These are phyloP conservation scores for Rutstroemia sp. DNA, from an alignment of 2,329 filamentous ascomycete genomes.

Conservation along the genomic window DNA sequence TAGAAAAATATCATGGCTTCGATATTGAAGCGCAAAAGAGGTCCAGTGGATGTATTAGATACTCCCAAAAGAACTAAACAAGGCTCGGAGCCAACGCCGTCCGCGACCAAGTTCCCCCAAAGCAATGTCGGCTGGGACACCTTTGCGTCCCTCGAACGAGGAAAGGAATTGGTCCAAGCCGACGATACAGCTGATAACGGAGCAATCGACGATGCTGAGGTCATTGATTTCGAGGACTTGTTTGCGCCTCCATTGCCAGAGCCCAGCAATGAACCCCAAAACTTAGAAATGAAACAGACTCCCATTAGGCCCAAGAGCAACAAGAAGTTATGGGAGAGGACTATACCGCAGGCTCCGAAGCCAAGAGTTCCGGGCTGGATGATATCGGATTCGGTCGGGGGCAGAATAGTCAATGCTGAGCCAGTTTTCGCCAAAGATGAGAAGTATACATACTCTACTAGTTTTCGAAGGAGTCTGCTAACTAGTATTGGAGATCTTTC, in stretches of 20 bases:
- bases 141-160: constrained; percentile 19
- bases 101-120: not conserved
- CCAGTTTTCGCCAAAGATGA: constrained; percentile 55
- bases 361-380: constrained; percentile 39
- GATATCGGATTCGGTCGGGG: constrained; percentile 57
- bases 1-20: constrained; percentile 30
- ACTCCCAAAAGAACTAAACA: constrained; percentile 25
- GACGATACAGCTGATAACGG: constrained; percentile 18
- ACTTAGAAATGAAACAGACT: not conserved
- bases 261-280: not conserved
- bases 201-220: constrained; percentile 1
- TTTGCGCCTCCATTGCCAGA: constrained; percentile 8
- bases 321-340: constrained; percentile 9
- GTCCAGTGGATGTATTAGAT: constrained; percentile 23
- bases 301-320: not conserved
- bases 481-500: constrained; percentile 44
- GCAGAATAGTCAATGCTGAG: constrained; percentile 57
- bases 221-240: constrained; percentile 13
- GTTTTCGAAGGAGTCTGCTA: constrained; percentile 12
- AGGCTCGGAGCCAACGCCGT: constrained; percentile 3
- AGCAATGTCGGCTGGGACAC: constrained; percentile 22
- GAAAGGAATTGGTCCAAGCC: constrained; percentile 14
- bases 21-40: constrained; percentile 31
- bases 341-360: constrained; percentile 5
- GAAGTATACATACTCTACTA: constrained; percentile 39